Conservation (phyloP, 768 basidiomycete species). For the Lepiota venenata region DNA sequence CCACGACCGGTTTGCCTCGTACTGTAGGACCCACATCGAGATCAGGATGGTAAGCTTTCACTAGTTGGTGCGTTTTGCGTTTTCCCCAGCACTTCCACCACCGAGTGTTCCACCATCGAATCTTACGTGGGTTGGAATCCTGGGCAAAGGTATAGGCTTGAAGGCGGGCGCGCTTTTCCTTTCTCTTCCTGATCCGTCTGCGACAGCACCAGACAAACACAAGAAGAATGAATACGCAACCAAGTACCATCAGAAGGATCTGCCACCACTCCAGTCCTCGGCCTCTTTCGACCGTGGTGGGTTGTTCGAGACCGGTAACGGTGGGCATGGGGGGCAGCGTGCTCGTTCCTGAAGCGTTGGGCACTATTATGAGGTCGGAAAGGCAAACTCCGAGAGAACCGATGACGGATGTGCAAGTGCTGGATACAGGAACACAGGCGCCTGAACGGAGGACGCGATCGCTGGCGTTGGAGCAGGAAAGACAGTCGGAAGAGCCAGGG, state of each 20-base stretch:
- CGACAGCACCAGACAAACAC: constrained; percentile 67
- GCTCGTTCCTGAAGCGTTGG: constrained; percentile 44
- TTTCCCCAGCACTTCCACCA: constrained; percentile 3
- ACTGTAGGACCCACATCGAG: constrained; percentile 37
- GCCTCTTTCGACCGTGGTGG: constrained; percentile 37
- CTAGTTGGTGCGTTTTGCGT: background rate
- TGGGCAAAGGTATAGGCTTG: constrained; percentile 7
- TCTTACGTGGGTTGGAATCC: background rate
- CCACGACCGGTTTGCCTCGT: constrained; percentile 34
- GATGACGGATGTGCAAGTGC: constrained; percentile 59
- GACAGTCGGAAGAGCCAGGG: constrained; percentile 62
- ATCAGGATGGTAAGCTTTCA: background rate
- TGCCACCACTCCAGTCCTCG: constrained; percentile 75
- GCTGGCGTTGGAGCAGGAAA: constrained; percentile 66
- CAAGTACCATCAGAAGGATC: constrained; percentile 80
- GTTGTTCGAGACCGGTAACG: constrained; percentile 50
- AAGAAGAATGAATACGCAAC: constrained; percentile 77
- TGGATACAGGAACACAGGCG: constrained; percentile 40
- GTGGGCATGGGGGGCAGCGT: constrained; percentile 48
- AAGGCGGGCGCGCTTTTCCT: constrained; percentile 37
- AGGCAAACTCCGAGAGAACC: constrained; percentile 79
- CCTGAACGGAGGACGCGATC: constrained; percentile 59
- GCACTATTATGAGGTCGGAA: constrained; percentile 58
- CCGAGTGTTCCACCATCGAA: background rate
- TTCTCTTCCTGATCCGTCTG: constrained; percentile 63